A percentile compares a stretch with the other conserved stretches of the same genome.
Conservation (phyloP, 495 filamentous ascomycete genomes). For the Massariosphaeria phaeospora region DNA sequence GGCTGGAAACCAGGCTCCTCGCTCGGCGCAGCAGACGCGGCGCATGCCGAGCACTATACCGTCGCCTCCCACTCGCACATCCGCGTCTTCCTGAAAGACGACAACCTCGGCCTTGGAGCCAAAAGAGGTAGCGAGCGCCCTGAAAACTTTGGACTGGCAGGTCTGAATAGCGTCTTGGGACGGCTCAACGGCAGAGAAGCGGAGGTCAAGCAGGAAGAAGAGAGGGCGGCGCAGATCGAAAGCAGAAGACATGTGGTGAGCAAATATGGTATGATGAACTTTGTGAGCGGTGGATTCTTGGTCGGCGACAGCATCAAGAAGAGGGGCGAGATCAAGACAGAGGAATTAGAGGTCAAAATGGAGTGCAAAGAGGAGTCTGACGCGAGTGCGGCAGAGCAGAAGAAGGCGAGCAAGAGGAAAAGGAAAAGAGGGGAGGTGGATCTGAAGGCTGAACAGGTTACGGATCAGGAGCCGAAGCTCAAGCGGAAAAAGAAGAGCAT, state of each 20-base stretch:
- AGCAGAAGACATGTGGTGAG: slow-evolving; percentile 57
- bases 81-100: slow-evolving; percentile 74
- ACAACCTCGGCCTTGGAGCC: slow-evolving; percentile 83
- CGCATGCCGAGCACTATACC: slow-evolving; percentile 69
- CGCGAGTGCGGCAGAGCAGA: slow-evolving; percentile 3
- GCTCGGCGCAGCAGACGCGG: slow-evolving; percentile 67
- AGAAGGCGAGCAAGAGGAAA: slow-evolving; percentile 33
- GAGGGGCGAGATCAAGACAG: slow-evolving; percentile 2
- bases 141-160: slow-evolving; percentile 75
- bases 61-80: slow-evolving; percentile 73
- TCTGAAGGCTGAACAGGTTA: too few species aligned
- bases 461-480: slow-evolving; percentile 22
- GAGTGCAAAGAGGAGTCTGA: slow-evolving; percentile 12
- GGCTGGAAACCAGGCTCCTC: slow-evolving; percentile 83
- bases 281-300: slow-evolving; percentile 75
- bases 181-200: slow-evolving; percentile 84
- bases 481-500: slow-evolving; percentile 40
- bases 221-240: slow-evolving; percentile 26
- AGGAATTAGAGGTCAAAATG: slow-evolving; percentile 27
- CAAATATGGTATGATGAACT: slow-evolving; percentile 69
- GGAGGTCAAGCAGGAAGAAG: slow-evolving; percentile 59
- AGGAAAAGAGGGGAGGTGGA: slow-evolving; percentile 5
- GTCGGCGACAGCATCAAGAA: slow-evolving; percentile 58
- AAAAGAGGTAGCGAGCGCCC: slow-evolving; percentile 57
- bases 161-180: slow-evolving; percentile 77